Base-by-base conservation (phyloP, 2,329 filamentous ascomycete species). In the Colletotrichum tropicicola region DNA sequence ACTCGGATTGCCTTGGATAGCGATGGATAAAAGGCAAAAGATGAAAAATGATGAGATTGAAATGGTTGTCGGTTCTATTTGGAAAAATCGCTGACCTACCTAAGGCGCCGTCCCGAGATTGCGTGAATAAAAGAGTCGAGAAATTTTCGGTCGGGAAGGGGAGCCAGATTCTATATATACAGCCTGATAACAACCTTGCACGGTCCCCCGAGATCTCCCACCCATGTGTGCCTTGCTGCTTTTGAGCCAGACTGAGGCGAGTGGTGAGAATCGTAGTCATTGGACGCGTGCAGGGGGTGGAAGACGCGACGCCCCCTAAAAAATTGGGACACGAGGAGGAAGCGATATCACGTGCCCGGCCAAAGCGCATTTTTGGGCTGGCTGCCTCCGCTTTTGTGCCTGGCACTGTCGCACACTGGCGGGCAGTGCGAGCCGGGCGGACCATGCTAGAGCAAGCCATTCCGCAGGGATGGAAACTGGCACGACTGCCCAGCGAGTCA, bases 61-160 rank as follows among this genome's bases (percentile, higher is more conserved):
- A 62, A 28, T 41, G 6, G 37, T 32, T 64, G 28, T 43, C 17
- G 39, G 39, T 13, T 58, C 25, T 35, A 54, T n/a, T n/a, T n/a
- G n/a, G n/a, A n/a, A n/a, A n/a, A n/a, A n/a, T 60, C 47, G 25
- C 35, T 67, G 69, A 75, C 75, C 70, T 78, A 77, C 75, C 75
- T 75, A 68, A 72, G 72, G 74, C 70, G 69, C 67, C 68, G 69
- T 70, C 57, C 61, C 57, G 44, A 56, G 35, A 56, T 47, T 48
- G 66, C 45, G 52, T 41, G 51, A 62, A 49, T 30, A 63, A 49
- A 55, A 28, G 35, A 49, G 45, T n/a, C 28, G 19, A 54, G 67
- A 63, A 67, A 68, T 58, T 52, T 37, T 59, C 66, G 57, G 67
- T 35, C 21, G 30, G 61, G 45, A 69, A 37, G 61, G 60, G 66